phyloP scores from a whole-genome alignment of 768 basidiomycete species.

The Exsudoporus frostii region DNA sequence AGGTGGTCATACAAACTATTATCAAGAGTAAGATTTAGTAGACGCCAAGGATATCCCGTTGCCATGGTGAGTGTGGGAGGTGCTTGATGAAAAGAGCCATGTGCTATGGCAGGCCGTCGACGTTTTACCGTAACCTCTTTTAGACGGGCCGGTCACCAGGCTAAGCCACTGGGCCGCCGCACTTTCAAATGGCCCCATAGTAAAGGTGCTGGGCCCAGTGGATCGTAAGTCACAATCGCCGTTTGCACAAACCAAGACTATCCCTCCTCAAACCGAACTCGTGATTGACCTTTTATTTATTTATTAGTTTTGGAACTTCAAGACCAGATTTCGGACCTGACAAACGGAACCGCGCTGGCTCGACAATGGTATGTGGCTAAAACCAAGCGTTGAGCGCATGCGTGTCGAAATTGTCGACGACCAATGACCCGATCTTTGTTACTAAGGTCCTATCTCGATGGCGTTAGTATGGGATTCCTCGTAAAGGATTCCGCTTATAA shows the following conservation, averaged over 20 bases:
- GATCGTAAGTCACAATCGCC: constrained; percentile 46
- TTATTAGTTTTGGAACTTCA: constrained; percentile 69
- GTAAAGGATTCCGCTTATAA: constrained; percentile 53
- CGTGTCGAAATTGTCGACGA: background rate
- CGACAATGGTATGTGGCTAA: constrained; percentile 56
- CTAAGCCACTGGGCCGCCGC: too few relatives aligned
- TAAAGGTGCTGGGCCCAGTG: constrained; percentile 60
- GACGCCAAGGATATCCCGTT: too few relatives aligned
- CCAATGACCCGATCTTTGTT: background rate
- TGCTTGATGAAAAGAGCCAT: too few relatives aligned
- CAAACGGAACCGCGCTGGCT: constrained; percentile 45
- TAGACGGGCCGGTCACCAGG: too few relatives aligned
- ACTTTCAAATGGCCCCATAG: constrained; percentile 64
- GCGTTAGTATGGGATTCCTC: constrained; percentile 53
- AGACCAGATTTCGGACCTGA: constrained; percentile 49
- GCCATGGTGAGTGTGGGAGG: too few relatives aligned
- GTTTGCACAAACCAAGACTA: background rate
- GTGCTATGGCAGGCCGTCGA: too few relatives aligned
- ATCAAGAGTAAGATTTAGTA: too few relatives aligned
- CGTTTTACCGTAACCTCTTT: too few relatives aligned
- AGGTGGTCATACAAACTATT: too few relatives aligned
- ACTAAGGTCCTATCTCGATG: constrained; percentile 78
- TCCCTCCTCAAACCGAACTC: background rate
- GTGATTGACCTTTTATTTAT: background rate
- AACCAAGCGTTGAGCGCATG: background rate